Percentiles rank a stretch among this genome's conserved stretches.
Evolutionary conservation across 345 rosid genomes (phyloP).

Genomic region (Bruguiera parviflora): DNA sequence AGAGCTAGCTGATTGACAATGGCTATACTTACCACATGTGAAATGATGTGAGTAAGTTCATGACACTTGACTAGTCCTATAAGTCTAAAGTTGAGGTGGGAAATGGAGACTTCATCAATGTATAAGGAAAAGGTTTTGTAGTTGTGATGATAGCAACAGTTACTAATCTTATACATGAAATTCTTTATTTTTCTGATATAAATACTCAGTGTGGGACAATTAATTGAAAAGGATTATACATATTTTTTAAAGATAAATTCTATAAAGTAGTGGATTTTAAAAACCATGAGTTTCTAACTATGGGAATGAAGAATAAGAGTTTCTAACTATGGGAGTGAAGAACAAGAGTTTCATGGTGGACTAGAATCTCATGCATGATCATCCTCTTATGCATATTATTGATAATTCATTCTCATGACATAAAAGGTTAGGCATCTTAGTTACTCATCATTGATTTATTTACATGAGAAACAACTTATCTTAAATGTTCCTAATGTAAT

Average conservation of each 20-base stretch:
- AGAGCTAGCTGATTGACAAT: neutral
- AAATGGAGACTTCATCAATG: neutral
- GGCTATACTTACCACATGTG: too few relatives aligned
- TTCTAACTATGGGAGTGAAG: neutral
- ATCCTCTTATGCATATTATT: neutral
- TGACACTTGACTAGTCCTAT: neutral
- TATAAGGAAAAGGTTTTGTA: neutral
- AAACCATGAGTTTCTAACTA: neutral
- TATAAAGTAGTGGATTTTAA: neutral
- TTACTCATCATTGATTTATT: neutral
- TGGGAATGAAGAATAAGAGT: neutral
- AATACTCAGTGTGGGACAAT: neutral
- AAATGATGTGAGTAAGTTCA: too few relatives aligned
- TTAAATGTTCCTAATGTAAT: neutral
- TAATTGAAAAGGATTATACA: neutral
- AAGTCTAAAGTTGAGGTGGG: neutral
- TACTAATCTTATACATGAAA: neutral
- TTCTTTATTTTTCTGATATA: neutral
- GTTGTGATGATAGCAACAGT: neutral
- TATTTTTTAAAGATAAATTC: neutral
- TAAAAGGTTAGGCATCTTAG: neutral
- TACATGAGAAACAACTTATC: too few relatives aligned
- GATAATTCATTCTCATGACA: neutral
- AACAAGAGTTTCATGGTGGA: neutral
- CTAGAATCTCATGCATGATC: neutral